These are phyloP conservation scores for Mikania micrantha DNA, from an alignment of 129 eudicot genomes.

Conservation along the genomic window DNA sequence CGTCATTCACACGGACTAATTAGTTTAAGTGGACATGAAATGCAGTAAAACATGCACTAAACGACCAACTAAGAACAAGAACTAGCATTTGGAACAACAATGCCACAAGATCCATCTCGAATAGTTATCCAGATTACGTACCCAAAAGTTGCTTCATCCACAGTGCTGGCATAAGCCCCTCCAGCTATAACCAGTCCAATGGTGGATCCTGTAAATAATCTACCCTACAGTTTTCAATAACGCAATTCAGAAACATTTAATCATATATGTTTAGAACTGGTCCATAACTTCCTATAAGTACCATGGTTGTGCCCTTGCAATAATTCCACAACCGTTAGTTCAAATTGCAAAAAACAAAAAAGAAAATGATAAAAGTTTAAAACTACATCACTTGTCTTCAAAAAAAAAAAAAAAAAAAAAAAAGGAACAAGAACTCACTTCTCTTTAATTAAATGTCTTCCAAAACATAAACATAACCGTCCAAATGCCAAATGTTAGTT, in stretches of 20 bases:
- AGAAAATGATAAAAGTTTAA: not conserved
- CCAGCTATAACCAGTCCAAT: conserved; percentile 81
- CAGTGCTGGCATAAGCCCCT: conserved; percentile 99
- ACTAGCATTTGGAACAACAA: not conserved
- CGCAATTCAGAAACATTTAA: conserved; percentile 8
- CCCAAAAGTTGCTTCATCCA: conserved; percentile 99
- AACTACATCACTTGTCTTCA: not conserved
- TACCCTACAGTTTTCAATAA: conserved; percentile 47
- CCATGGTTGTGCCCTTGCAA: not conserved
- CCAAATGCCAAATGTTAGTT: not conserved
- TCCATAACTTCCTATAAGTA: not conserved
- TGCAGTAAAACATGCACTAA: not conserved
- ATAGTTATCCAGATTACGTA: conserved; percentile 15
- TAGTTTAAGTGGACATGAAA: not conserved
- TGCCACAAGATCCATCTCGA: not conserved
- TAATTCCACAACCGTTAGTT: not conserved
- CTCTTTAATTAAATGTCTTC: not conserved
- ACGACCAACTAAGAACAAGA: not conserved
- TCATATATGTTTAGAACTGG: not conserved
- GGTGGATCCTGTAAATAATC: conserved; percentile 71
- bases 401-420: not conserved
- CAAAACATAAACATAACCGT: not conserved
- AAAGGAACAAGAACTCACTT: not conserved
- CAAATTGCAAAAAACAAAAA: not conserved
- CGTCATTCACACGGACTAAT: not conserved